Base-by-base conservation (phyloP, 805 yeast genomes). In the Schwanniomyces sp. region DNA sequence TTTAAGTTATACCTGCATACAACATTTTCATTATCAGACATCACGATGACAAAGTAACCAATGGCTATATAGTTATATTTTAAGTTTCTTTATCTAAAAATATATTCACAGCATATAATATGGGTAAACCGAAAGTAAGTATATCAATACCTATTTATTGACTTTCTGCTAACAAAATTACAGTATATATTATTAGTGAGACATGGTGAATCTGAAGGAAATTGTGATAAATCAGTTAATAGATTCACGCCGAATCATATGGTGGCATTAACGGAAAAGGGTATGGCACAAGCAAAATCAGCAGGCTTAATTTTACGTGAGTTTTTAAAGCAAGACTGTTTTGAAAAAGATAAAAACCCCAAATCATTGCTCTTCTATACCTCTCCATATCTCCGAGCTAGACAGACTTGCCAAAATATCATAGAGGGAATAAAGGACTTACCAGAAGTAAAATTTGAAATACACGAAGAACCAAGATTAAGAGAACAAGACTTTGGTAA, bases 401-500 rank as follows among this genome's bases (percentile, higher is more conserved):
- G 96, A 42, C 90, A 91, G 63, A 91, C 97, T 1, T 76, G 94
- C 30, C 79, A 85, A 44, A 85, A 86, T 18, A 78, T 91, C 7
- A 61, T 86, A 2, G 76, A 80, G 32, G 86, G 85, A 1, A 75
- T 82, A 51, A 69, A 69, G 68, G 59, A 68, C 61, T 55, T 84
- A 8, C 70, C 73, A 5, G 72, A 64, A 1, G 67, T 72, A 1
- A 55, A 57, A 4, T 85, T 81, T 55, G 73, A 77, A 34, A 80
- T 86, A 2, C 78, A 82, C 54, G 97, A 91, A 63, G 97, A 91
- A 61, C 96, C 97, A 10, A 70, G 97, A 46, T 81, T 91, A 80
- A 75, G 97, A 52, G 97, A 91, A 62, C 97, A 91, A 66, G 97
- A 91, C 64, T 91, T 91, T 61, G 97, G 97, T 17, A 91, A 91